Base-by-base conservation (phyloP, 306 rosid species). In the Vigna reflexopilosa region DNA sequence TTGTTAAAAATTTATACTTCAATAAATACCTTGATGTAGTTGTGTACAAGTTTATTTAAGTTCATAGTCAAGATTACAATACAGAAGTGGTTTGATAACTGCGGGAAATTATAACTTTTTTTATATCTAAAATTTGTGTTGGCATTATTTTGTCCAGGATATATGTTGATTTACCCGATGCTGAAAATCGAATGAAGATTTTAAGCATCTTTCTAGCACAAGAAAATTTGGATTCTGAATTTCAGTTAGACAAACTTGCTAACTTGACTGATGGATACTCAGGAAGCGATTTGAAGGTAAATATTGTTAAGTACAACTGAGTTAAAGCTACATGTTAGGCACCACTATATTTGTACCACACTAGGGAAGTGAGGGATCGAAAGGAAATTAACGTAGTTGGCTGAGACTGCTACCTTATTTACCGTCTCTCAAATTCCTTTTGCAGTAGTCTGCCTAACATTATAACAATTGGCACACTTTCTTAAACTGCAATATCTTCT, bases 251-350 rank as follows among this genome's bases (percentile, higher is more conserved):
- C 22, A 89, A 90, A 81, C 96, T 95, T 77, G 97, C 98, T 73
- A 68, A 78, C 63, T 80, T 87, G 83, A 95, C 99, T 0, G 98
- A 91, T 81, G 99, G 99, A 75, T 95, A 95, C 89, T 95, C 99
- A 73, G 99, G 99, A 75, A 93, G 98, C 75, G 99, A 93, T 87
- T 83, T 95, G 85, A 92, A 95, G 98, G 98, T 94, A 85, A 67
- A 74, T 17, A 73, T 78, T 44, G 49, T 50, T 45, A 6, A 58
- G 26, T 67, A 55, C 22, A 14, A 14, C 72, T 26, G 62, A 80
- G 20, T 68, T 34, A 34, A 58, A 15, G 19, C 26, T 44, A 32
- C 77, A 40, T 34, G 30, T 19, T 28, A 44, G 28, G 65, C 65
- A 22, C 72, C 54, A 56, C 62, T 28, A 52, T 78, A 20, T 17